Conservation (phyloP, 2,329 filamentous ascomycete genomes). For the Chrysoporthe deuterocubensis region DNA sequence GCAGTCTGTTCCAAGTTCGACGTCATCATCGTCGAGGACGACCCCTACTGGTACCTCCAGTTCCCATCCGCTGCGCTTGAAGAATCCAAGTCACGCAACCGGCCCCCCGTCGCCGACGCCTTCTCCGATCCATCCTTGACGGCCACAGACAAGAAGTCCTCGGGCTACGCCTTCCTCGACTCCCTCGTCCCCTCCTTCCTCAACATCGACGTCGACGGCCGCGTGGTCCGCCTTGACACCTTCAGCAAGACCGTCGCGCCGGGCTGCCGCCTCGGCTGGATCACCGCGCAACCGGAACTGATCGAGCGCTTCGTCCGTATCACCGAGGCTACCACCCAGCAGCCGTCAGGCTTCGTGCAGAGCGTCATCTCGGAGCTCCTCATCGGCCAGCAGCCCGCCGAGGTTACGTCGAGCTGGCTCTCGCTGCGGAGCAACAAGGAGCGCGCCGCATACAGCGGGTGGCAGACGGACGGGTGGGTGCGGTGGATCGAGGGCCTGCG, state of each 20-base stretch:
- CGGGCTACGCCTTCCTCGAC: slow-evolving; percentile 80
- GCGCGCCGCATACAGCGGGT: slow-evolving; percentile 58
- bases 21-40: slow-evolving; percentile 89
- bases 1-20: slow-evolving; percentile 81
- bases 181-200: slow-evolving; percentile 83
- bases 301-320: slow-evolving; percentile 76
- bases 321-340: slow-evolving; percentile 77
- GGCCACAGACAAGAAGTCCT: slow-evolving; percentile 41
- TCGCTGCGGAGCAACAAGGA: slow-evolving; percentile 52
- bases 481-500: slow-evolving; percentile 87
- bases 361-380: slow-evolving; percentile 77
- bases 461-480: slow-evolving; percentile 86
- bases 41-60: slow-evolving; percentile 95
- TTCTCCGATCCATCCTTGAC: slow-evolving; percentile 37
- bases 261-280: slow-evolving; percentile 87
- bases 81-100: slow-evolving; percentile 53
- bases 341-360: slow-evolving; percentile 90
- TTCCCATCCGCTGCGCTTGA: slow-evolving; percentile 70
- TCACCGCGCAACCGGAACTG: slow-evolving; percentile 80
- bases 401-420: slow-evolving; percentile 47
- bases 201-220: slow-evolving; percentile 79
- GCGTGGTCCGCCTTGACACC: slow-evolving; percentile 87
- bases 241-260: slow-evolving; percentile 94
- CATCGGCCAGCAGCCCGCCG: slow-evolving; percentile 68
- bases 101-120: slow-evolving; percentile 38